Evolutionary conservation across 2,329 filamentous ascomycete genomes (phyloP).

Genomic region (Epichloe amarillans): DNA sequence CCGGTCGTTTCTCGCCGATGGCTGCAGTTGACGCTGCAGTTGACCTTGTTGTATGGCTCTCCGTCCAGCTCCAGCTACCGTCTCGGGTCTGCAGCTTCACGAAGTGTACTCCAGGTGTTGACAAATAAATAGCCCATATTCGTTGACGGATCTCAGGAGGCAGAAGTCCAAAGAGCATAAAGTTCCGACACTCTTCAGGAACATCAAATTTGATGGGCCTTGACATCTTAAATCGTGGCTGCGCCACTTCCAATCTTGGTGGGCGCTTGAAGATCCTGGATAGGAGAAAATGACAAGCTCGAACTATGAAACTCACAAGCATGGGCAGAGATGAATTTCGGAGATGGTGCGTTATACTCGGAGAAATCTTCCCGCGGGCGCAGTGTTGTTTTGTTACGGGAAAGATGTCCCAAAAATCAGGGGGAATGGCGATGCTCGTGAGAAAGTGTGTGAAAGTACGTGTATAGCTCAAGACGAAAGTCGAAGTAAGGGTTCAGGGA

Average conservation of each 20-base stretch:
- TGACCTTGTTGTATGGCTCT: background rate
- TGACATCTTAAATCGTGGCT: background rate
- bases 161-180: slow-evolving; percentile 19
- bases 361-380: background rate
- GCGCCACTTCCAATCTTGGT: background rate
- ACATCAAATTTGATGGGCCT: slow-evolving; percentile 15
- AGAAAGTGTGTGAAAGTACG: background rate
- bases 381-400: background rate
- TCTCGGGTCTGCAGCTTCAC: slow-evolving; percentile 15
- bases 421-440: background rate
- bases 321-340: background rate
- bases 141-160: slow-evolving; percentile 22
- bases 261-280: background rate
- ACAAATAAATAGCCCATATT: slow-evolving; percentile 20
- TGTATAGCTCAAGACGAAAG: background rate
- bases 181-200: slow-evolving; percentile 18
- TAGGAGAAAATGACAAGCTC: background rate
- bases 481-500: background rate
- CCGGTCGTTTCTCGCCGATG: slow-evolving; percentile 6
- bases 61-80: slow-evolving; percentile 12
- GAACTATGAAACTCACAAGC: background rate
- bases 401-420: background rate
- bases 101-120: slow-evolving; percentile 23
- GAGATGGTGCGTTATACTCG: too few species aligned
- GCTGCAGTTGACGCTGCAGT: too few species aligned